Evolutionary conservation across 1,284 basidiomycete species (phyloP).

Genomic region (Ceratobasidium sp.): DNA sequence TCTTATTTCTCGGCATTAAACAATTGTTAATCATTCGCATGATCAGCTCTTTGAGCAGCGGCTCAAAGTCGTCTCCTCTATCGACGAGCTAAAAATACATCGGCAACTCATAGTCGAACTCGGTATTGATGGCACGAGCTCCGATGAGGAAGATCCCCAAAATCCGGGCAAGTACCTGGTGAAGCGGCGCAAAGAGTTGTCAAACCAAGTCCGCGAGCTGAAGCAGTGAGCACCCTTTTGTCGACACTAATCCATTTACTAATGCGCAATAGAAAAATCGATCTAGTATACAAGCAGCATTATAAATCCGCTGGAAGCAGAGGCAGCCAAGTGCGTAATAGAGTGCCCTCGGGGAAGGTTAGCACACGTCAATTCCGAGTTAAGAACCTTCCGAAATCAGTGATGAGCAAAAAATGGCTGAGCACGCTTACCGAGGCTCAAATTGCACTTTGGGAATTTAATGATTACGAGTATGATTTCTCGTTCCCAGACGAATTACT

Average conservation of each 20-base stretch:
- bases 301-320: neutral
- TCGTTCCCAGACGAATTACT: neutral
- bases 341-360: neutral
- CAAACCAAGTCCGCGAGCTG: too few species aligned
- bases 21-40: neutral
- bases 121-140: neutral
- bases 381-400: too few species aligned
- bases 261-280: neutral
- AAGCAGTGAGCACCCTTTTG: too few species aligned
- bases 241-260: neutral
- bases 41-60: neutral
- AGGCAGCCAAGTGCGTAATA: too few species aligned
- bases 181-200: neutral
- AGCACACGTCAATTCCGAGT: neutral
- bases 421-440: slow-evolving; percentile 4
- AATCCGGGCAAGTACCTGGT: neutral
- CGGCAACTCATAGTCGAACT: slow-evolving; percentile 11
- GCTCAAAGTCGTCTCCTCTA: neutral
- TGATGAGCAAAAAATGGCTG: neutral
- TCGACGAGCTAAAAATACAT: neutral
- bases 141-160: neutral
- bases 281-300: neutral
- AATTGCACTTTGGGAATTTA: neutral
- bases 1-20: neutral
- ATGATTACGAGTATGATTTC: neutral